Conservation (phyloP, 768 basidiomycete genomes). For the Pulveroboletus sp. region DNA sequence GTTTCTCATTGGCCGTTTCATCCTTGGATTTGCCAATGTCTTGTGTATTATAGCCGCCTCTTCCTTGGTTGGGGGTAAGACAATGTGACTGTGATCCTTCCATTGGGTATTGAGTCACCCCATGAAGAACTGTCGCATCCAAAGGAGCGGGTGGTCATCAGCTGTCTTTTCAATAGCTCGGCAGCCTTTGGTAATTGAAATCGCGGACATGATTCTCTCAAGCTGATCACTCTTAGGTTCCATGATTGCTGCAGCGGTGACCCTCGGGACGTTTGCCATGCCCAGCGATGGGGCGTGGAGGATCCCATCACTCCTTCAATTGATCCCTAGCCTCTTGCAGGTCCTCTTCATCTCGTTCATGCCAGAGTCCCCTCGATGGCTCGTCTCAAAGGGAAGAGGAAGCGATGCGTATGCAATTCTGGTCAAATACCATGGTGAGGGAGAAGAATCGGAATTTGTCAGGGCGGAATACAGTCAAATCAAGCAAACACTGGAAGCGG, state of each 20-base stretch:
- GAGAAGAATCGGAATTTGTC: constrained; percentile 53
- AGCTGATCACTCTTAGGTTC: constrained; percentile 8
- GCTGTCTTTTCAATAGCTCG: constrained; percentile 11
- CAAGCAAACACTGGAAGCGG: constrained; percentile 45
- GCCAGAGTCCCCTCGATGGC: constrained; percentile 63
- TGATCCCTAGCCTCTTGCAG: constrained; percentile 53
- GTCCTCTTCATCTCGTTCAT: constrained; percentile 53
- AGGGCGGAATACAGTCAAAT: constrained; percentile 58
- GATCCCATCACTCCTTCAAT: constrained; percentile 37
- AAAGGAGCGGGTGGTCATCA: constrained; percentile 16
- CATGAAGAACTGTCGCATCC: constrained; percentile 20
- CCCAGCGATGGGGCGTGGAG: constrained; percentile 18
- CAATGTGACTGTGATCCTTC: neutral
- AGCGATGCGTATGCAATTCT: constrained; percentile 48
- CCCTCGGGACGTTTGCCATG: constrained; percentile 65
- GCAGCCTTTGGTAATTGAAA: constrained; percentile 15
- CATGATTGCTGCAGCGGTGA: constrained; percentile 45
- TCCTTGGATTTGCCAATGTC: neutral
- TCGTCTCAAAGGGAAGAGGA: constrained; percentile 52
- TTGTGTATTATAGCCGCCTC: constrained; percentile 1
- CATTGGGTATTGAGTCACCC: neutral
- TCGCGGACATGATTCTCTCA: neutral
- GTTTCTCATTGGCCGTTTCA: constrained; percentile 7
- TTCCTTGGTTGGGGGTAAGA: constrained; percentile 6
- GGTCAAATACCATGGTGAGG: constrained; percentile 60